A percentile compares a stretch with the other conserved stretches of the same genome.
Conservation (phyloP, 768 basidiomycete species). For the Paxillus rubicundulus region DNA sequence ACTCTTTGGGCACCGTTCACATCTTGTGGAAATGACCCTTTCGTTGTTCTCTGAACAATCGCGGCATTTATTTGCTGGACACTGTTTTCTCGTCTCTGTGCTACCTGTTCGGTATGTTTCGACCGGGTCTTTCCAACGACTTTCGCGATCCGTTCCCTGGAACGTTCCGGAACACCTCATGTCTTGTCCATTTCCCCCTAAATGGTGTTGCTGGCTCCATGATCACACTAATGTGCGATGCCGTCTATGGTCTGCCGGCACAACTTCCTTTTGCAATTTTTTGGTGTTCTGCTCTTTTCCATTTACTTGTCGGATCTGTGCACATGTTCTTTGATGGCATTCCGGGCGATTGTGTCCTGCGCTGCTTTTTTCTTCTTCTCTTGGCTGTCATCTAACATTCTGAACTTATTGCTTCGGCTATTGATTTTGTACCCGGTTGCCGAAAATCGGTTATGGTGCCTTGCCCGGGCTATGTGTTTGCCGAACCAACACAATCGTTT, state of each 20-base stretch:
- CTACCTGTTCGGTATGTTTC: background rate
- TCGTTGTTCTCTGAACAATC: too few species aligned
- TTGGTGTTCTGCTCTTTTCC: background rate
- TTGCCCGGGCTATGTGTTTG: constrained; percentile 15
- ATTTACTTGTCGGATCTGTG: background rate
- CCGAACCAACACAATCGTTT: background rate
- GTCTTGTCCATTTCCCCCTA: background rate
- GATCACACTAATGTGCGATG: too few species aligned
- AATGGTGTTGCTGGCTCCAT: too few species aligned
- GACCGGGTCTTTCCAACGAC: background rate
- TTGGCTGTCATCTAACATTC: background rate
- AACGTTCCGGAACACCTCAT: background rate
- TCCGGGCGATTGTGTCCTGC: background rate
- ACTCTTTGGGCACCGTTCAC: too few species aligned
- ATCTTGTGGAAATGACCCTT: background rate
- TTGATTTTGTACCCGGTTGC: constrained; percentile 12
- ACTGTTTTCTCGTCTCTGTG: too few species aligned
- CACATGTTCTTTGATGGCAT: background rate
- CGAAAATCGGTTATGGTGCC: constrained; percentile 1
- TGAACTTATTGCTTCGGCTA: background rate
- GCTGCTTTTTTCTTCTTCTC: background rate
- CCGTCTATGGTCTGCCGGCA: background rate
- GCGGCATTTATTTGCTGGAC: too few species aligned
- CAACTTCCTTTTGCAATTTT: background rate
- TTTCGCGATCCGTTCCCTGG: too few species aligned